Evolutionary conservation across 2,329 filamentous ascomycete genomes (phyloP).

Genomic region (Hypoxylon sp.): DNA sequence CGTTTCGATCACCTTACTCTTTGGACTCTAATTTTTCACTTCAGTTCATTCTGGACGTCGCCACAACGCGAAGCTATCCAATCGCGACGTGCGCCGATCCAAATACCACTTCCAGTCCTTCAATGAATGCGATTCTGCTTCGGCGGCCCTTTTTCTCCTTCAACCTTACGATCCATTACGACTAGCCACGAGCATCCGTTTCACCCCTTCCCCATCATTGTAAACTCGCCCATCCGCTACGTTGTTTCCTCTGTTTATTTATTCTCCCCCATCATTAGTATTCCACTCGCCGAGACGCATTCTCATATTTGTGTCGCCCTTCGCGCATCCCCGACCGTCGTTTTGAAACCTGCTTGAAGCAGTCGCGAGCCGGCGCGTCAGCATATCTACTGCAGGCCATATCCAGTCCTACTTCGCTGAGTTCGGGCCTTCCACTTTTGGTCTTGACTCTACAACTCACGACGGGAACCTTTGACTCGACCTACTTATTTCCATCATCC

Average conservation of each 20-base stretch:
- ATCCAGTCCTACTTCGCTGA: slow-evolving; percentile 1
- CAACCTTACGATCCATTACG: slow-evolving; percentile 33
- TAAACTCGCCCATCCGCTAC: background rate
- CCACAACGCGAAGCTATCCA: slow-evolving; percentile 1
- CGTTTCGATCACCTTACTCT: slow-evolving; percentile 25
- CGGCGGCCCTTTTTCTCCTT: slow-evolving; percentile 20
- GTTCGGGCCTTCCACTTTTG: background rate
- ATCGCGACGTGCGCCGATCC: slow-evolving; percentile 16
- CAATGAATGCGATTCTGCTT: slow-evolving; percentile 24
- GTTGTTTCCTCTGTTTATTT: slow-evolving; percentile 1
- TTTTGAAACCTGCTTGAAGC: background rate
- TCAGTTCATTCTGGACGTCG: slow-evolving; percentile 11
- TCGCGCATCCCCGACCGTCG: background rate
- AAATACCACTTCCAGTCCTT: slow-evolving; percentile 19
- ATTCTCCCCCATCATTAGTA: background rate
- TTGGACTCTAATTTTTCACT: slow-evolving; percentile 31
- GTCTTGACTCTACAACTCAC: background rate
- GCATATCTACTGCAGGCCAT: slow-evolving; percentile 2
- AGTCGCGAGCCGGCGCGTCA: background rate
- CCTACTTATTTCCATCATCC: background rate
- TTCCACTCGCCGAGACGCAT: background rate
- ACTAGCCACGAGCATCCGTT: slow-evolving; percentile 23
- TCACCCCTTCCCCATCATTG: background rate
- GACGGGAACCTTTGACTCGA: background rate
- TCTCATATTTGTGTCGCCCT: background rate